phyloP scores from a whole-genome alignment of 2,329 filamentous ascomycete genomes.

The Neofusicoccum cordaticola region DNA sequence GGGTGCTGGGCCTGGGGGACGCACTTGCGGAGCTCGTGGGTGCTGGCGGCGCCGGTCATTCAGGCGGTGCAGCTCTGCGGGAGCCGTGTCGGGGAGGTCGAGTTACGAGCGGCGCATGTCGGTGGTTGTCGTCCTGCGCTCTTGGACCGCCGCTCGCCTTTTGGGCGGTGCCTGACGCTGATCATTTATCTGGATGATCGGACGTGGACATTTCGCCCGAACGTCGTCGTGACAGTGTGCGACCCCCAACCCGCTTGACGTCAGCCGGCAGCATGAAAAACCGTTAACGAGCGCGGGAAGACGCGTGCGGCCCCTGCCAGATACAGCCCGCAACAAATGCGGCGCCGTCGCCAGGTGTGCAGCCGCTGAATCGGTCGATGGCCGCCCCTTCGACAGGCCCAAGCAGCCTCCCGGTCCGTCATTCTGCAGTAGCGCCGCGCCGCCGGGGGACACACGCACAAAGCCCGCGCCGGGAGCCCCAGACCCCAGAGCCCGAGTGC shows the following conservation, averaged over 20 bases:
- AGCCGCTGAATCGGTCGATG: conserved; percentile 7
- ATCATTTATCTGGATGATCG: conserved; percentile 12
- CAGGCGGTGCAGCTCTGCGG: conserved; percentile 16
- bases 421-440: conserved; percentile 4
- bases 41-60: conserved; percentile 14
- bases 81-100: conserved; percentile 12
- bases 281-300: conserved; percentile 15
- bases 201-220: conserved; percentile 3
- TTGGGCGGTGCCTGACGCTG: conserved; percentile 15
- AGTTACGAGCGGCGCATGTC: conserved; percentile 12
- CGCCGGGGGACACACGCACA: not conserved
- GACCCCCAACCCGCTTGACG: conserved; percentile 14
- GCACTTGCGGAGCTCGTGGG: conserved; percentile 17
- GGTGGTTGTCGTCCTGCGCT: conserved; percentile 13
- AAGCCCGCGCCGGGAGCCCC: not conserved
- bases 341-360: not conserved
- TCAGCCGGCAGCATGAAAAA: conserved; percentile 14
- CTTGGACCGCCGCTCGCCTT: not conserved
- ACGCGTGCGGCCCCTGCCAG: conserved; percentile 14
- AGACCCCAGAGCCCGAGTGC: not conserved
- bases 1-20: not conserved
- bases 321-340: conserved; percentile 5
- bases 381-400: not conserved
- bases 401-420: not conserved
- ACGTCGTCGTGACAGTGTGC: conserved; percentile 3